Percentiles rank a stretch among this genome's conserved stretches.
Conservation (phyloP, 2,329 filamentous ascomycete species). For the Neocatenulostroma microsporum region DNA sequence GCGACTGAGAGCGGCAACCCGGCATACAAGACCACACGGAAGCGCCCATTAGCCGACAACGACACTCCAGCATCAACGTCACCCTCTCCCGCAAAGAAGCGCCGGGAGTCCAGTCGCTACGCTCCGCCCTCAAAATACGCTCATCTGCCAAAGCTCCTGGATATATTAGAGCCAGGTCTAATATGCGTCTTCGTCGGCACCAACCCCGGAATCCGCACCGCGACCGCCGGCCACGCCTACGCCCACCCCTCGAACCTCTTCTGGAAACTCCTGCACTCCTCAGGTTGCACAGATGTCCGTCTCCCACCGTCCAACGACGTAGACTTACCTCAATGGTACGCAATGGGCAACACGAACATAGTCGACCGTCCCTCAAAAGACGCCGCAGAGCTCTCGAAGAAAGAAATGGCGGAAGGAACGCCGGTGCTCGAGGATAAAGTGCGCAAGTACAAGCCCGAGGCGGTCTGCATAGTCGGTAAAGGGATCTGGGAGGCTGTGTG, state of each 20-base stretch:
- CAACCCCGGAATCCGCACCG: conserved; percentile 69
- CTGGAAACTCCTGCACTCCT: conserved; percentile 63
- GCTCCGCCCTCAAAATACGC: conserved; percentile 65
- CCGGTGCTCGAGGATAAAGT: conserved; percentile 66
- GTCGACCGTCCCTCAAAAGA: conserved; percentile 70
- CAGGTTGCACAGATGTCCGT: conserved; percentile 56
- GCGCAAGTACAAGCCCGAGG: conserved; percentile 60
- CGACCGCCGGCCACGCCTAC: conserved; percentile 65
- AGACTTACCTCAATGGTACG: conserved; percentile 61
- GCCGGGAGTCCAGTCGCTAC: conserved; percentile 45
- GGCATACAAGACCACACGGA: conserved; percentile 8
- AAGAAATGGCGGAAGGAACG: conserved; percentile 74
- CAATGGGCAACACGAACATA: conserved; percentile 82
- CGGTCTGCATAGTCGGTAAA: conserved; percentile 74
- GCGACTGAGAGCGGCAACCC: too few species aligned
- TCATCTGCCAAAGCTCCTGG: conserved; percentile 53
- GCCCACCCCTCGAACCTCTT: conserved; percentile 75
- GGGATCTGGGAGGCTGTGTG: conserved; percentile 83
- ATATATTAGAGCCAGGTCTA: conserved; percentile 57
- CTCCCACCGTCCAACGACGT: conserved; percentile 55
- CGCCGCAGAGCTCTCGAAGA: conserved; percentile 66
- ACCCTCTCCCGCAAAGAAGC: conserved; percentile 22
- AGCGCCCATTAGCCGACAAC: conserved; percentile 9
- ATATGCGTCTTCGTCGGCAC: conserved; percentile 71
- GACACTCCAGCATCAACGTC: conserved; percentile 5